Conservation (phyloP, 1,284 basidiomycete genomes). For the Pseudomicrostroma phylloplanum region DNA sequence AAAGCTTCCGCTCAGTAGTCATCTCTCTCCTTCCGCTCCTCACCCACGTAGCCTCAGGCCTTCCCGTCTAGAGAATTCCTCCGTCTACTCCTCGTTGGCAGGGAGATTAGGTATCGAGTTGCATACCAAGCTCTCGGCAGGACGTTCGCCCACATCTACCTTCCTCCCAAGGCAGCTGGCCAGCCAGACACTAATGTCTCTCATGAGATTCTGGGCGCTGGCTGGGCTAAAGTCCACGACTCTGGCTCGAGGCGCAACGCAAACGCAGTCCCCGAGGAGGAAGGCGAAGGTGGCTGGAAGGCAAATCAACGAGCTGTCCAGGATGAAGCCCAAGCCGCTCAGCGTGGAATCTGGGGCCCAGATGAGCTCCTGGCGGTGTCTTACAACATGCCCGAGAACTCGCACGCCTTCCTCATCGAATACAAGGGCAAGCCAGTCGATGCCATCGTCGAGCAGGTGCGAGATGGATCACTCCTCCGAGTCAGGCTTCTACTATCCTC, state of each 20-base stretch:
- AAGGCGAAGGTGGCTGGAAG: constrained; percentile 65
- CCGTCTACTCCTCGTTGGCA: constrained; percentile 75
- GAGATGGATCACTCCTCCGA: constrained; percentile 84
- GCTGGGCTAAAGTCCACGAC: constrained; percentile 90
- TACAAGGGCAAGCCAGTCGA: constrained; percentile 85
- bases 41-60: constrained; percentile 65
- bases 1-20: not conserved
- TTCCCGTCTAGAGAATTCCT: constrained; percentile 90
- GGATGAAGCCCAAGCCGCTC: constrained; percentile 71
- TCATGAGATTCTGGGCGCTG: constrained; percentile 70
- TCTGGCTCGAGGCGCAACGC: constrained; percentile 55
- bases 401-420: constrained; percentile 78
- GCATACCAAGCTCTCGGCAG: constrained; percentile 63
- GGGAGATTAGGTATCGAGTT: constrained; percentile 73
- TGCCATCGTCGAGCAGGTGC: constrained; percentile 84
- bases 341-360: constrained; percentile 77
- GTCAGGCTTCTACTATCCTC: constrained; percentile 80
- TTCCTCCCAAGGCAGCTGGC: constrained; percentile 37
- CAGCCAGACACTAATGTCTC: constrained; percentile 52
- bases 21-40: constrained; percentile 2
- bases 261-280: constrained; percentile 45
- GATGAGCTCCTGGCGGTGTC: constrained; percentile 57
- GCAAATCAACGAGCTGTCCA: constrained; percentile 61
- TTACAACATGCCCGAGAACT: constrained; percentile 81
- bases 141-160: constrained; percentile 40